Evolutionary conservation across 1,139 yeast species (phyloP), one percentile per base, ranked within the genome.

Genomic region (Kodamaea suecica): DNA sequence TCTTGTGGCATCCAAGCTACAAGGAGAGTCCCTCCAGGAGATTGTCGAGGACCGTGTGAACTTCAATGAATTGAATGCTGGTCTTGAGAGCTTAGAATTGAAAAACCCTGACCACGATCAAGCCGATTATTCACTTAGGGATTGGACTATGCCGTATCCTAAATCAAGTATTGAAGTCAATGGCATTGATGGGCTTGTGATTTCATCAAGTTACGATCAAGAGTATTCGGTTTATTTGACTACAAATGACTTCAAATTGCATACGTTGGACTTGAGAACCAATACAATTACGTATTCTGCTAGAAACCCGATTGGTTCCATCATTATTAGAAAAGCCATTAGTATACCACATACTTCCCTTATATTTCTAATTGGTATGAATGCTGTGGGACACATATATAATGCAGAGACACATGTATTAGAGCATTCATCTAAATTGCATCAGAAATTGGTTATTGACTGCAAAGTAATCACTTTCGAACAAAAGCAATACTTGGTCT

Each of bases 21-120:
- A 55, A 17, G 45, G 65, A 30, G 87, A 80, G 43, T 54, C 73
- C 1, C 54, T 82, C 21, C 68, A 66, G 29, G 67, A 68, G 1
- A 76, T 81, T 5, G 52, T 81, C 5, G 46, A 57, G 1, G 88
- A 81, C 44, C 57, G 86, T 35, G 49, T 46, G 49, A 63, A 45
- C 61, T 70, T 51, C 52, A 51, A 61, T 25, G 38, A 49, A 13
- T 21, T 53, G 1, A 41, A 43, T n/a, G 42, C 39, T 4, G 48
- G 41, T 10, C 15, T 44, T 23, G 35, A 27, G 17, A 27, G 33
- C 35, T 33, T 39, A 53, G 39, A 53, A 7, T 44, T 49, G 6
- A 19, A 42, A 12, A 31, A 36, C 15, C 57, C 61, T 6, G 41
- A 33, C 26, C 37, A 35, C 20, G 29, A 32, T 13, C 53, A 59